Percentiles rank a stretch among this genome's conserved stretches.
Evolutionary conservation across 768 basidiomycete species (phyloP).

Genomic region (Pleurotus djamor): DNA sequence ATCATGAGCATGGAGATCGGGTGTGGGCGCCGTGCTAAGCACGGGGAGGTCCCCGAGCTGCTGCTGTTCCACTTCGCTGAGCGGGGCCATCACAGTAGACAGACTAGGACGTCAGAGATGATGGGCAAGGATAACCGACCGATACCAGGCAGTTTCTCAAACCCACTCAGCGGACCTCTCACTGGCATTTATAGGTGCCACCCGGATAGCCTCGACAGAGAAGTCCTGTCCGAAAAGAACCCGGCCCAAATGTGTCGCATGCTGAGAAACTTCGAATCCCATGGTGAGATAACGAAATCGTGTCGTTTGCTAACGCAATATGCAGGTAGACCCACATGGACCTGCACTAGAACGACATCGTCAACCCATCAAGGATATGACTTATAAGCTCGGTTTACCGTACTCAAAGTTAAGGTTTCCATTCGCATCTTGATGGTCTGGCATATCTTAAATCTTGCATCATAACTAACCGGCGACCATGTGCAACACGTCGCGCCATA

Average conservation of each 20-base stretch:
- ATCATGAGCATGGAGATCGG: not conserved
- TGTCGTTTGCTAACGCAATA: slow-evolving; percentile 3
- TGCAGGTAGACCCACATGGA: slow-evolving; percentile 3
- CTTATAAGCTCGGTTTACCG: too few relatives aligned
- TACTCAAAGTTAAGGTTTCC: too few relatives aligned
- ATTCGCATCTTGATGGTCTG: too few relatives aligned
- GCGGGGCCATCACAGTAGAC: slow-evolving; percentile 1
- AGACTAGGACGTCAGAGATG: not conserved
- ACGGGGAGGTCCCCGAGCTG: not conserved
- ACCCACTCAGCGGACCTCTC: not conserved
- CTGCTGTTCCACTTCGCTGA: slow-evolving; percentile 3
- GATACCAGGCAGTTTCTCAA: not conserved
- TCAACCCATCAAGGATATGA: too few relatives aligned
- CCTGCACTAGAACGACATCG: too few relatives aligned
- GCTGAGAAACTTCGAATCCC: slow-evolving; percentile 5
- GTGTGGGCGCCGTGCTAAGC: slow-evolving; percentile 1
- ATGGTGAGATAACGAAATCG: slow-evolving; percentile 7
- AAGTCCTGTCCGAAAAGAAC: slow-evolving; percentile 5
- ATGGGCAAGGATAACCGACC: not conserved
- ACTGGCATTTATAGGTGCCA: not conserved
- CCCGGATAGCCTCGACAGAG: slow-evolving; percentile 2
- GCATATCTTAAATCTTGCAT: too few relatives aligned
- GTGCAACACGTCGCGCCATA: not conserved
- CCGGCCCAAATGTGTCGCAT: slow-evolving; percentile 1
- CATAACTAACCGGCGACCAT: too few relatives aligned